phyloP scores from a whole-genome alignment of 1,284 basidiomycete genomes.

The Papiliotrema terrestris region DNA sequence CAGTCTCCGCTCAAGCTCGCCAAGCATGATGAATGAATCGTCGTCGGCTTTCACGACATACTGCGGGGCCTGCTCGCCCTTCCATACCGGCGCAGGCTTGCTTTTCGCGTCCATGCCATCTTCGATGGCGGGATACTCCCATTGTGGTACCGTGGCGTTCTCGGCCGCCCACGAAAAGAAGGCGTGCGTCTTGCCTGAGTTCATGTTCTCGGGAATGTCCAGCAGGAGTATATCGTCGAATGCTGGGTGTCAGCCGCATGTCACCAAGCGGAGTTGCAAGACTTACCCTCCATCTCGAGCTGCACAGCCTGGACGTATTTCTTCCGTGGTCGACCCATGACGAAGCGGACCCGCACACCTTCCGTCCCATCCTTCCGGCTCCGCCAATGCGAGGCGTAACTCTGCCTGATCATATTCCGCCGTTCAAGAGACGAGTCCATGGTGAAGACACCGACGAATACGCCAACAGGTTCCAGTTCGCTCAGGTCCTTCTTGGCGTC shows the following conservation, averaged over 20 bases:
- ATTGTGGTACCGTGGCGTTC: conserved; percentile 79
- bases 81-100: conserved; percentile 18
- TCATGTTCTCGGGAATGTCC: conserved; percentile 54
- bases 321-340: conserved; percentile 79
- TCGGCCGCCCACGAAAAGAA: conserved; percentile 64
- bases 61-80: conserved; percentile 61
- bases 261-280: not conserved
- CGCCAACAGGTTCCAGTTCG: conserved; percentile 75
- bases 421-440: conserved; percentile 82
- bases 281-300: conserved; percentile 87
- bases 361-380: conserved; percentile 76
- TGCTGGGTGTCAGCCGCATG: conserved; percentile 51
- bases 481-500: conserved; percentile 54
- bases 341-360: conserved; percentile 83
- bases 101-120: not conserved
- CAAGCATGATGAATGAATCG: conserved; percentile 89
- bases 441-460: conserved; percentile 89
- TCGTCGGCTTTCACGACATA: conserved; percentile 91
- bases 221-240: conserved; percentile 58
- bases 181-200: conserved; percentile 52
- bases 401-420: conserved; percentile 82
- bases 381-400: conserved; percentile 78
- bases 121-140: conserved; percentile 25
- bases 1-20: conserved; percentile 81
- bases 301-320: conserved; percentile 75